Evolutionary conservation across 2,329 filamentous ascomycete genomes (phyloP).

Genomic region (Colletotrichum cordylinicola): DNA sequence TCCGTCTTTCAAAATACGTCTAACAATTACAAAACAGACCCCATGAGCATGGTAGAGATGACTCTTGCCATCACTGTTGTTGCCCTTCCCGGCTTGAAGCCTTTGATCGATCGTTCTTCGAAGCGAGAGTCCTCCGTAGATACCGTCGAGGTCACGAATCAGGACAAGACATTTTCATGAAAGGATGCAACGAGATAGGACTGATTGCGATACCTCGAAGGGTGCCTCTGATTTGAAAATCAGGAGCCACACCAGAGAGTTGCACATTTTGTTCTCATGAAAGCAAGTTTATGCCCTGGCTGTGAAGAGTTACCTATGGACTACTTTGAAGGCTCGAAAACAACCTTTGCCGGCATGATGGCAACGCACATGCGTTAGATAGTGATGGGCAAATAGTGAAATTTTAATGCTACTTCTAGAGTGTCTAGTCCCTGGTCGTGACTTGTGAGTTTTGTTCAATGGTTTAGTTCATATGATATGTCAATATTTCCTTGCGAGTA

Average conservation of each 20-base stretch:
- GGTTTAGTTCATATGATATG: background rate
- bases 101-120: conserved; percentile 19
- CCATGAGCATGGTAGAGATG: conserved; percentile 27
- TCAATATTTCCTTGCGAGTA: background rate
- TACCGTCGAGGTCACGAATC: conserved; percentile 1
- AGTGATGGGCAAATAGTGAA: background rate
- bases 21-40: conserved; percentile 12
- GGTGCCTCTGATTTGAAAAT: background rate
- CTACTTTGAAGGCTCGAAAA: background rate
- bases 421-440: background rate
- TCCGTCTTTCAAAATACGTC: background rate
- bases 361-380: background rate
- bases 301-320: background rate
- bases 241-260: background rate
- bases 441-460: background rate
- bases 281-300: background rate
- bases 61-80: conserved; percentile 27
- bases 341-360: background rate
- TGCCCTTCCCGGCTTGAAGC: conserved; percentile 27
- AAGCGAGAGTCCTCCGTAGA: conserved; percentile 8
- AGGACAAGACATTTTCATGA: conserved; percentile 10
- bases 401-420: background rate
- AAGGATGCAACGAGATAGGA: background rate
- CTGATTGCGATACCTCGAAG: background rate
- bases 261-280: background rate